Percentiles rank a stretch among this genome's conserved stretches.
Evolutionary conservation across 2,329 filamentous ascomycete genomes (phyloP).

Genomic region (Pleoardoris graminearum): DNA sequence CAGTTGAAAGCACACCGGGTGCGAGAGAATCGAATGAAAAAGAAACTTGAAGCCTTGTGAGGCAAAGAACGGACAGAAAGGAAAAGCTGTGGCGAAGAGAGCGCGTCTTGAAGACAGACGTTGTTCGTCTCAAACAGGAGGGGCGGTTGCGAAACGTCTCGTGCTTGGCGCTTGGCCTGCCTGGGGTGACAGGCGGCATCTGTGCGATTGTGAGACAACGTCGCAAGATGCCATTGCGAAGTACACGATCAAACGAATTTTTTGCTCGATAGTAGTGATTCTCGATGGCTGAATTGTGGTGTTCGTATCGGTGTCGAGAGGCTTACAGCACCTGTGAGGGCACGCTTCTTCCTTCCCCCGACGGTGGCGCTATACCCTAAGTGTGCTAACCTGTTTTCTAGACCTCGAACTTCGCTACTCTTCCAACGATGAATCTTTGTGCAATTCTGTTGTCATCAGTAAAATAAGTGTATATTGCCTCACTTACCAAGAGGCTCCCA

Average conservation of each 20-base stretch:
- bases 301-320: background rate
- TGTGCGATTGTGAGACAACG: background rate
- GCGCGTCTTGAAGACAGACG: conserved; percentile 1
- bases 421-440: too few relatives aligned
- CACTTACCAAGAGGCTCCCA: too few relatives aligned
- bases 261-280: background rate
- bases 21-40: conserved; percentile 1
- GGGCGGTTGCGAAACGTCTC: conserved; percentile 6
- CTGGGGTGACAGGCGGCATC: conserved; percentile 6
- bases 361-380: background rate
- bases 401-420: too few relatives aligned
- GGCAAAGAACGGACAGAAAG: conserved; percentile 7
- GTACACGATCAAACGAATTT: background rate
- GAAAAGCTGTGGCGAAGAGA: background rate
- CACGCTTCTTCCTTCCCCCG: too few relatives aligned
- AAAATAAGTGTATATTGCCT: too few relatives aligned
- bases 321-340: too few relatives aligned
- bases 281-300: background rate
- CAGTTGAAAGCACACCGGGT: conserved; percentile 16
- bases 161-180: conserved; percentile 4
- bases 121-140: conserved; percentile 5
- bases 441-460: too few relatives aligned
- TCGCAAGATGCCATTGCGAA: background rate
- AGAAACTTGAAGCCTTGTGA: background rate
- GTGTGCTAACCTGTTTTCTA: background rate